Base-by-base conservation (phyloP, 2,329 filamentous ascomycete genomes). In the Neonectria coccinea region DNA sequence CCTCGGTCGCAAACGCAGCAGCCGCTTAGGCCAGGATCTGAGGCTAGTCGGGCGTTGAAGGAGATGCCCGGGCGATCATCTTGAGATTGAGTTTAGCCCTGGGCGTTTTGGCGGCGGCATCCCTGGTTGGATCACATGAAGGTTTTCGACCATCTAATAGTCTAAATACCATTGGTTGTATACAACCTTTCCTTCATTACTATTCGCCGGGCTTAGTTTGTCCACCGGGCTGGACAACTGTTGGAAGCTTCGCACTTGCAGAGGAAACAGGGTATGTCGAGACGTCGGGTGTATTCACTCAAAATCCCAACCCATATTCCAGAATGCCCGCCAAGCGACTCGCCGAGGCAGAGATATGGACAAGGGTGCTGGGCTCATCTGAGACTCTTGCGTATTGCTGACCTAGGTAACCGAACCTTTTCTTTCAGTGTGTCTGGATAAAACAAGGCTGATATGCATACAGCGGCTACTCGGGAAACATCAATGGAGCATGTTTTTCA, bases 321-420 rank as follows among this genome's bases (percentile, higher is more conserved):
- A 18, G 20, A 0, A 47, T 36, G 2, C 20, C 6, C 4, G 33
- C 36, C 3, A 4, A 3, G 3, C 18, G 10, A 5, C 2, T 65
- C 3, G 60, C 67, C 25, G 20, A 6, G 9, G 48, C n/a, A 3
- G n/a, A 54, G 10, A 48, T 57, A 25, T 50, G 60, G 59, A 0
- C 54, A 12, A 4, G 57, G 41, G 22, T 53, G 22, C 45, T 71
- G 51, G 59, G 33, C 50, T 9, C 27, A 45, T 63, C 65, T 14
- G 73, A 74, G 29, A 71, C 70, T 16, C 14, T 73, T 7, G 66
- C 64, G 6, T 73, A 54, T 29, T 75, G 70, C 51, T 75, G 68
- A 20, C 70, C 67, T 2, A 74, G 63, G 72, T 71, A 66, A 31
- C 25, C 53, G 7, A 2, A 11, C 6, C 22, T n/a, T n/a, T 14